Evolutionary conservation across 768 basidiomycete species (phyloP).

Genomic region (Boletus coccyginus): DNA sequence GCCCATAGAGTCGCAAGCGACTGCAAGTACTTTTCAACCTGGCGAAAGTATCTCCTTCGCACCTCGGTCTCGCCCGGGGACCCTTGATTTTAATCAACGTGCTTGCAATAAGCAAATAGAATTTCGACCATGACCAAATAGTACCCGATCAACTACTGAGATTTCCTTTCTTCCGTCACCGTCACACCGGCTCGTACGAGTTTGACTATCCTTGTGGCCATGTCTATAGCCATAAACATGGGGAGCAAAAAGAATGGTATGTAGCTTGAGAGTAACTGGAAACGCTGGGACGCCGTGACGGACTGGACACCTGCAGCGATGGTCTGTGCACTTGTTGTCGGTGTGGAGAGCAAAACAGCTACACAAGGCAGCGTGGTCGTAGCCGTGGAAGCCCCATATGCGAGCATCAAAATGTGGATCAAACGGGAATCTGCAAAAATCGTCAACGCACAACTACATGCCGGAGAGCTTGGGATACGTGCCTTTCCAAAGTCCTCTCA

Average conservation of each 20-base stretch:
- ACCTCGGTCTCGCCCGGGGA: no score
- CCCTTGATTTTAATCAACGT: no score
- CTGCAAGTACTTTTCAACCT: no score
- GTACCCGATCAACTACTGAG: slow-evolving; percentile 3
- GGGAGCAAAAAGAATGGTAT: slow-evolving; percentile 76
- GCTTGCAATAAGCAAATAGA: not conserved
- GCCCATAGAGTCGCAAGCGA: no score
- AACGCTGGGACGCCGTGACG: slow-evolving; percentile 49
- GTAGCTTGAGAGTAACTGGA: slow-evolving; percentile 64
- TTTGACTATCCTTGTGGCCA: slow-evolving; percentile 44
- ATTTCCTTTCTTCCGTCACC: slow-evolving; percentile 12
- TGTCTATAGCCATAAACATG: slow-evolving; percentile 69
- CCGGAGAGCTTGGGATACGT: not conserved
- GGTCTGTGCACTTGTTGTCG: slow-evolving; percentile 37
- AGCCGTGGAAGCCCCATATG: slow-evolving; percentile 75
- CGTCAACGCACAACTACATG: not conserved
- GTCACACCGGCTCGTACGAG: slow-evolving; percentile 31
- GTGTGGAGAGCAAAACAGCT: slow-evolving; percentile 53
- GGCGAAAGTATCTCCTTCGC: no score
- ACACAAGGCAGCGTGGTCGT: slow-evolving; percentile 80
- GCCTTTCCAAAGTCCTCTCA: slow-evolving; percentile 58
- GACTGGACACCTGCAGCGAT: slow-evolving; percentile 33
- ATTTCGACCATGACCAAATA: not conserved
- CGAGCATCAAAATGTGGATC: slow-evolving; percentile 61
- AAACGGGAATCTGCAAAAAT: slow-evolving; percentile 41